phyloP scores from a whole-genome alignment of 306 rosid genomes.

The Sphenostylis stenocarpa region DNA sequence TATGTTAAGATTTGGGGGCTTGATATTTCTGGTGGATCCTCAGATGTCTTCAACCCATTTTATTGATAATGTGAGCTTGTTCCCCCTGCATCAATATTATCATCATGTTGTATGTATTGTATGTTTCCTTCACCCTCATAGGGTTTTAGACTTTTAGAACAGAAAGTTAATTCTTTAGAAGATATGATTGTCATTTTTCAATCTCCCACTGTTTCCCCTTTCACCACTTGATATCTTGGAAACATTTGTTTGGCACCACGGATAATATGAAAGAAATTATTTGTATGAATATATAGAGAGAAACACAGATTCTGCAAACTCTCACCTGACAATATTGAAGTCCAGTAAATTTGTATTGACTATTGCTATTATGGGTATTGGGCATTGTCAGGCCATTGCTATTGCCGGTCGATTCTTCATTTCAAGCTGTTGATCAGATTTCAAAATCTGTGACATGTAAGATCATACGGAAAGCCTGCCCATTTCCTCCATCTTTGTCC shows the following conservation, averaged over 20 bases:
- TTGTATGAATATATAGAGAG: not conserved
- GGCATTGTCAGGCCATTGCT: not conserved
- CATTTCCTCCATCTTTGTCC: not conserved
- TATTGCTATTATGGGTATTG: not conserved
- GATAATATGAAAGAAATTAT: not conserved
- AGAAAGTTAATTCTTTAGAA: slow-evolving; percentile 40
- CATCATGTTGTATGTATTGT: slow-evolving; percentile 39
- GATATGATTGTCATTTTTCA: not conserved
- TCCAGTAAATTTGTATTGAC: not conserved
- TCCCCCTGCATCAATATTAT: slow-evolving; percentile 31
- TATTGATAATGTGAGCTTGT: slow-evolving; percentile 18
- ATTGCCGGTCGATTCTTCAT: not conserved
- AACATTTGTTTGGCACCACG: not conserved
- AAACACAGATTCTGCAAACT: not conserved
- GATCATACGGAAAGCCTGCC: not conserved
- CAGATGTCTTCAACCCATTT: slow-evolving; percentile 30
- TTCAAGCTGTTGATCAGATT: not conserved
- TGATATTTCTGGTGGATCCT: slow-evolving; percentile 30
- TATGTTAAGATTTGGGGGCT: slow-evolving; percentile 24
- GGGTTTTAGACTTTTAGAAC: not conserved
- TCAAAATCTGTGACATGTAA: not conserved
- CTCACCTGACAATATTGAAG: not conserved
- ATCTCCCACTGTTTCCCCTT: not conserved
- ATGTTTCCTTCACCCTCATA: slow-evolving; percentile 1
- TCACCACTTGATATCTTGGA: not conserved